A percentile compares a stretch with the other conserved stretches of the same genome.
phyloP scores from a whole-genome alignment of 1,139 yeast species.

The Tardiomyces digboiensis region DNA sequence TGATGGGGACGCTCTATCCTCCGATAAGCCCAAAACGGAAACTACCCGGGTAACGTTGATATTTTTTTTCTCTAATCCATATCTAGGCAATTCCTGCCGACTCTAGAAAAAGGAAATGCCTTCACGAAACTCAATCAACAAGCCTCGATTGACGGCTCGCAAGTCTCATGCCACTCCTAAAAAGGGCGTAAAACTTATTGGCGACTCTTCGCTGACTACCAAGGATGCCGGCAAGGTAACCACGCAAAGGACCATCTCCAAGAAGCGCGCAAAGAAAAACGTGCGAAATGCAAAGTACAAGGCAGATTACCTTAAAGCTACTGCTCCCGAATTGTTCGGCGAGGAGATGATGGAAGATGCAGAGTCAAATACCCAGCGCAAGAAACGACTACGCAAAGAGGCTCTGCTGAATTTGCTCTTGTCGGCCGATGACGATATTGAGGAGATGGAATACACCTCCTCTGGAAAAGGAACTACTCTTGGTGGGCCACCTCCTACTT shows the following conservation, averaged over 20 bases:
- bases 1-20: too few relatives aligned
- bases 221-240: constrained; percentile 48
- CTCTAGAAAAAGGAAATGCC: too few relatives aligned
- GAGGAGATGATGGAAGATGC: constrained; percentile 39
- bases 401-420: constrained; percentile 26
- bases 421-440: constrained; percentile 58
- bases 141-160: constrained; percentile 54
- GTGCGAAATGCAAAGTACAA: constrained; percentile 68
- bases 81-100: too few relatives aligned
- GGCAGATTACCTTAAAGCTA: constrained; percentile 12
- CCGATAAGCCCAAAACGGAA: too few relatives aligned
- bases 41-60: too few relatives aligned
- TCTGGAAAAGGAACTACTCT: constrained; percentile 74
- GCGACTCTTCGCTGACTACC: constrained; percentile 40
- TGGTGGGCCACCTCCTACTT: constrained; percentile 45
- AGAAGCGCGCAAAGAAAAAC: constrained; percentile 73
- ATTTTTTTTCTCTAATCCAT: too few relatives aligned
- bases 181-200: constrained; percentile 6
- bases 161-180: constrained; percentile 29
- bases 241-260: constrained; percentile 45
- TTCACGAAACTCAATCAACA: constrained; percentile 68
- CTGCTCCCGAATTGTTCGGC: constrained; percentile 5
- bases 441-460: constrained; percentile 36
- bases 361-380: constrained; percentile 20
- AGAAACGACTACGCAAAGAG: constrained; percentile 20